Percentiles rank a stretch among this genome's conserved stretches.
These are phyloP conservation scores for Tricladium varicosporioides DNA, from an alignment of 2,329 filamentous ascomycete genomes.

Conservation along the genomic window DNA sequence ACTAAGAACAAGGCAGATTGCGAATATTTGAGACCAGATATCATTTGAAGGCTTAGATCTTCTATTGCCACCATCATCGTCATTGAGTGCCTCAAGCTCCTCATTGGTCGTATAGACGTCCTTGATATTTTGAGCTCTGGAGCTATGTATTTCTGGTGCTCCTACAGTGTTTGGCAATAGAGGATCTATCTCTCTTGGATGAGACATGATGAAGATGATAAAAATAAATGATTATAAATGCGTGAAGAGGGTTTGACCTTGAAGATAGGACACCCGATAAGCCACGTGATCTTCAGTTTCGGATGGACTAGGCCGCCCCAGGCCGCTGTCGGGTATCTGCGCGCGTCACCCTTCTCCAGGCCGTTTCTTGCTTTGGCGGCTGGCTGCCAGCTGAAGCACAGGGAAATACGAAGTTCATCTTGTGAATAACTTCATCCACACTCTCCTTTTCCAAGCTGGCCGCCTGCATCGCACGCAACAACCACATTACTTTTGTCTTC, in stretches of 20 bases:
- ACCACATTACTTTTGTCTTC: not conserved
- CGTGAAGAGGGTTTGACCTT: too few species aligned
- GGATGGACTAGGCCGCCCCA: not conserved
- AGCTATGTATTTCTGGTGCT: slow-evolving; percentile 30
- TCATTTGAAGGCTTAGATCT: not conserved
- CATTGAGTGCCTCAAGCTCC: too few species aligned
- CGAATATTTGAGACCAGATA: slow-evolving; percentile 4
- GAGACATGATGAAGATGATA: slow-evolving; percentile 17
- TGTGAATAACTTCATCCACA: slow-evolving; percentile 22
- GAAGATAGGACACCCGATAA: not conserved
- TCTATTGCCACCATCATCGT: not conserved
- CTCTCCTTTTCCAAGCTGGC: not conserved
- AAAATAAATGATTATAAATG: not conserved
- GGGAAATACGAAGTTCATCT: not conserved
- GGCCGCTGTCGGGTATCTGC: not conserved
- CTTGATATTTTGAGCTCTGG: slow-evolving; percentile 24
- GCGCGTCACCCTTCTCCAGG: slow-evolving; percentile 5
- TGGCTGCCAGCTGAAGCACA: not conserved
- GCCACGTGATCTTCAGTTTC: not conserved
- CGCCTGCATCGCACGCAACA: not conserved
- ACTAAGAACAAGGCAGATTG: slow-evolving; percentile 15
- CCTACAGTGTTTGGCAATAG: slow-evolving; percentile 27
- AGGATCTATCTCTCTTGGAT: slow-evolving; percentile 29
- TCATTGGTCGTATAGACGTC: not conserved
- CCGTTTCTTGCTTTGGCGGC: not conserved